Conservation (phyloP, 176 grass and related monocot genomes). For the Carex parvula region DNA sequence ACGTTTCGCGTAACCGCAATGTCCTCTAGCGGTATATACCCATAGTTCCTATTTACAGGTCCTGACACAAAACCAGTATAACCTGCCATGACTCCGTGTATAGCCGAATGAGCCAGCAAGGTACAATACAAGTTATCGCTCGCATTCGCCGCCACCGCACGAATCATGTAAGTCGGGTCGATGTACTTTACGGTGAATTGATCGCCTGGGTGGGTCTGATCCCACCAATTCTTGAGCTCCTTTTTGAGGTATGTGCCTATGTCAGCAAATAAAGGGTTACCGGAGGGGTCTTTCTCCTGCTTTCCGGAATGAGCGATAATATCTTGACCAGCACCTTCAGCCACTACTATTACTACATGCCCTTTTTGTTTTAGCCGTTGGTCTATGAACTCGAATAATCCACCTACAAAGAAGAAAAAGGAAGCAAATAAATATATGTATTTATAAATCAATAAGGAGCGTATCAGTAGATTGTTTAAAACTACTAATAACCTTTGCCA, state of each 20-base stretch:
- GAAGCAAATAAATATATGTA: neutral
- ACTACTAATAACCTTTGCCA: constrained; percentile 38
- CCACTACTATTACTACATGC: constrained; percentile 70
- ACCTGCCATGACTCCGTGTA: constrained; percentile 78
- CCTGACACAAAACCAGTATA: constrained; percentile 72
- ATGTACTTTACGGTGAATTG: constrained; percentile 93
- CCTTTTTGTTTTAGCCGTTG: constrained; percentile 59
- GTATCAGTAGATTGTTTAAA: neutral
- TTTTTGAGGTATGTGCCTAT: constrained; percentile 63
- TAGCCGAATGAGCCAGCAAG: constrained; percentile 67
- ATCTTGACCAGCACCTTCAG: constrained; percentile 84
- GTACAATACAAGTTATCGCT: constrained; percentile 77
- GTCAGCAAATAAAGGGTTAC: constrained; percentile 65
- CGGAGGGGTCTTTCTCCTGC: constrained; percentile 60
- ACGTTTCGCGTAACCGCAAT: constrained; percentile 57
- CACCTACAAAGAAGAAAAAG: constrained; percentile 17
- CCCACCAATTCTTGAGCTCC: constrained; percentile 78
- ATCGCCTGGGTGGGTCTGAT: constrained; percentile 45
- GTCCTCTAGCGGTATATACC: constrained; percentile 78
- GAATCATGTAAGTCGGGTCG: constrained; percentile 89
- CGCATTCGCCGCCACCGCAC: constrained; percentile 77
- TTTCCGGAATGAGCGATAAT: constrained; percentile 54
- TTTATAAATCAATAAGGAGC: neutral
- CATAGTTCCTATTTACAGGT: constrained; percentile 60
- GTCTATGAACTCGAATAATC: constrained; percentile 69